phyloP scores from a whole-genome alignment of 495 filamentous ascomycete species.

The Lindgomyces ingoldianus region DNA sequence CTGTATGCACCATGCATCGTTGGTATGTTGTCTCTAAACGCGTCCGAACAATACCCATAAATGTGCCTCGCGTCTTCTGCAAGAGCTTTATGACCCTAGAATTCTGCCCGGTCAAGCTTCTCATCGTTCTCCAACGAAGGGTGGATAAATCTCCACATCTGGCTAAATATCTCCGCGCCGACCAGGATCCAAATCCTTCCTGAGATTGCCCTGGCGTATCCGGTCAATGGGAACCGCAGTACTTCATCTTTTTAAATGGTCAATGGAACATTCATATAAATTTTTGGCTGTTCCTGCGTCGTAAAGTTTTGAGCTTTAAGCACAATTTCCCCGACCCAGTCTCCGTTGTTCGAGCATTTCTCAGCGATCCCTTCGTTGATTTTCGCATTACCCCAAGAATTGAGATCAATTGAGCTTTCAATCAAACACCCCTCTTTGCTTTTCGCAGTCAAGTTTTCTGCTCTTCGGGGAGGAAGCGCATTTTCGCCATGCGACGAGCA shows the following conservation, averaged over 20 bases:
- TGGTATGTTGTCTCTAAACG: not conserved
- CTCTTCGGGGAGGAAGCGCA: not conserved
- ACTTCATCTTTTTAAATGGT: slow-evolving; percentile 20
- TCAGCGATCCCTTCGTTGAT: not conserved
- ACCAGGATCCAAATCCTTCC: slow-evolving; percentile 3
- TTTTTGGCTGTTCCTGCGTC: slow-evolving; percentile 20
- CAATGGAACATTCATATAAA: slow-evolving; percentile 13
- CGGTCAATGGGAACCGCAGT: not conserved
- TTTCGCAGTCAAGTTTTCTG: not conserved
- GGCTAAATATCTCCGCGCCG: slow-evolving; percentile 24
- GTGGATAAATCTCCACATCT: slow-evolving; percentile 28
- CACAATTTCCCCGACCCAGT: not conserved
- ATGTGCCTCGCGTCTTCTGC: not conserved
- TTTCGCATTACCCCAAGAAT: not conserved
- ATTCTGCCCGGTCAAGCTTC: not conserved
- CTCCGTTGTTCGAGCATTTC: not conserved
- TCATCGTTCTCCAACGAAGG: not conserved
- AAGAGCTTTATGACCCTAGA: not conserved
- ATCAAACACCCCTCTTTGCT: not conserved
- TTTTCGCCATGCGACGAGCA: slow-evolving; percentile 6
- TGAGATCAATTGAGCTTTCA: not conserved
- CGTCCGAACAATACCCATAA: not conserved
- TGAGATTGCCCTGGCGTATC: slow-evolving; percentile 3
- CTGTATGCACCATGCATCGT: not conserved
- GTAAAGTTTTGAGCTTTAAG: slow-evolving; percentile 4